Evolutionary conservation across 2,329 filamentous ascomycete genomes (phyloP), one percentile per base, ranked within the genome.

Genomic region (Cytospora piceicola): DNA sequence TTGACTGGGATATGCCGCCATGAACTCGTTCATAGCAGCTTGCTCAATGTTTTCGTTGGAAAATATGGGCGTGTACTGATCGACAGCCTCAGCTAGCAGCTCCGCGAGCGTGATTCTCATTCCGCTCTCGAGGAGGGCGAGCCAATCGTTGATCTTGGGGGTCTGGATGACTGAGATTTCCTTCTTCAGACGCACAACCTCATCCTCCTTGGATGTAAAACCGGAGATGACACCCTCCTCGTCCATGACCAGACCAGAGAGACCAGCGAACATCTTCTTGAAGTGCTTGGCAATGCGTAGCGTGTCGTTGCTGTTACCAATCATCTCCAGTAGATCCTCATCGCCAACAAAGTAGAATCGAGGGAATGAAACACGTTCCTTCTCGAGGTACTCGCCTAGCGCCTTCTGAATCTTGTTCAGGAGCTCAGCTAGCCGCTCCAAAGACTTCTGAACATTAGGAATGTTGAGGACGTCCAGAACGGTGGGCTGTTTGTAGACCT

Each of bases 341-440:
- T 99, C 96, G 77, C 95, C 95, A 64, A 99, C 96, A 73, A 99
- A 99, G 81, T 99, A 99, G 82, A 99, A 99, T 66, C 95, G 89
- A 54, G 95, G 95, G 81, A 99, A 99, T 0, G 94, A 96, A 0
- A 98, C 91, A 78, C 95, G 90, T 79, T 99, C 95, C 74, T 95
- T 94, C 78, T 99, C 96, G 42, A 99, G 88, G 73, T 99, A 99
- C 80, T 99, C 95, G 78, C 95, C 95, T 12, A 99, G 86, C 2
- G 96, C 96, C 79, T 99, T 99, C 74, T 99, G 95, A 68, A 99
- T 99, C 83, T 98, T 98, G 86, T 97, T 96, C 65, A 99, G 85
- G 71, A 98, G 84, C 75, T 99, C 95, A n/a, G 94, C 94, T 61
- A 99, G 83, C 71, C 95, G 90, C 79, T 99, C 96, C 7, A 99